These are phyloP conservation scores for Saussurea involucrata DNA, from an alignment of 129 eudicot species.

Conservation along the genomic window DNA sequence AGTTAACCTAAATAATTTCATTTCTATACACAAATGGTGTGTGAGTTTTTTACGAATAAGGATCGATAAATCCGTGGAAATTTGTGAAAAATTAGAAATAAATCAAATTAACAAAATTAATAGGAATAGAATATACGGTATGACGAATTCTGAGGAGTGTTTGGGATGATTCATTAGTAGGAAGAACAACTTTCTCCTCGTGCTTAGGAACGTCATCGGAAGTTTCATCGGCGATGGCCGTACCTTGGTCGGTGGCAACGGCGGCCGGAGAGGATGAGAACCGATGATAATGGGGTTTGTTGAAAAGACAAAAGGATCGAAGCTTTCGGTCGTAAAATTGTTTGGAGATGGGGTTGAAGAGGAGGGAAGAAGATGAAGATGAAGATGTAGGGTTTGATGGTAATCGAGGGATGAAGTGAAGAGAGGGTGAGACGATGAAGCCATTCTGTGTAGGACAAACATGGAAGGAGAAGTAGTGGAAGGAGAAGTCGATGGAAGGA, in stretches of 20 bases:
- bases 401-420: conserved; percentile 40
- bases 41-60: neutral
- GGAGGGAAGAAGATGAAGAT: conserved; percentile 7
- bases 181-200: conserved; percentile 58
- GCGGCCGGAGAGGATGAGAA: conserved; percentile 35
- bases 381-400: conserved; percentile 25
- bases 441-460: conserved; percentile 46
- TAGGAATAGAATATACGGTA: conserved; percentile 45
- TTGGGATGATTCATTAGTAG: conserved; percentile 77
- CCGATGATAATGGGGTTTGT: conserved; percentile 22
- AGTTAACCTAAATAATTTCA: neutral
- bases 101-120: neutral
- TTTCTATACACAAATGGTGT: neutral
- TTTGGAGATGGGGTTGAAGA: conserved; percentile 28
- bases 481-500: no score
- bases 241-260: conserved; percentile 43
- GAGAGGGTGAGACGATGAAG: conserved; percentile 46
- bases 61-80: neutral
- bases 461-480: no score
- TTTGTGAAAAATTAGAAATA: neutral
- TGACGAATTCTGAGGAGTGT: conserved; percentile 83
- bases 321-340: neutral
- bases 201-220: conserved; percentile 20
- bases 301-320: conserved; percentile 23
- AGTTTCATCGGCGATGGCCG: conserved; percentile 12